These are phyloP conservation scores for Marasmius sp. DNA, from an alignment of 1,284 basidiomycete genomes.

Conservation along the genomic window DNA sequence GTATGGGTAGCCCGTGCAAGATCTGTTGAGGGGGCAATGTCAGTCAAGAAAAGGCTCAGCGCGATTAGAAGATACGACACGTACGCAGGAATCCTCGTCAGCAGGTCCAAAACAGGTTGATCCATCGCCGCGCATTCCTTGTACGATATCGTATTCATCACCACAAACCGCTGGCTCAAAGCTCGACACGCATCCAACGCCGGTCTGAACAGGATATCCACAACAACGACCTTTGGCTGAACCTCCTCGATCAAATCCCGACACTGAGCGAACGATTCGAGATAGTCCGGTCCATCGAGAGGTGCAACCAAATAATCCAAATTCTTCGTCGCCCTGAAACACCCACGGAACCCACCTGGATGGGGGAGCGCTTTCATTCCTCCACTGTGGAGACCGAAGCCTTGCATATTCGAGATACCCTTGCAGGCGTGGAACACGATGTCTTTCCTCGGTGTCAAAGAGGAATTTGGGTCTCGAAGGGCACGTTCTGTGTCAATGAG, in stretches of 20 bases:
- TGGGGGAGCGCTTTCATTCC: not conserved
- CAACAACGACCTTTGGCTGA: not conserved
- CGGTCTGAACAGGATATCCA: conserved; percentile 1
- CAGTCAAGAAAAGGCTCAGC: not conserved
- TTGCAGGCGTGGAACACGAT: conserved; percentile 1
- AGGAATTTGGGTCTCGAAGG: too few species aligned
- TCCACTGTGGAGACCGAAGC: not conserved
- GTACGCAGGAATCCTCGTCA: conserved; percentile 13
- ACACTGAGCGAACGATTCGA: not conserved
- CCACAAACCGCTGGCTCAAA: not conserved
- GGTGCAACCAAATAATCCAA: conserved; percentile 1
- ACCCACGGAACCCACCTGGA: conserved; percentile 4
- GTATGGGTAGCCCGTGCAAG: conserved; percentile 7
- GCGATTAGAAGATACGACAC: not conserved
- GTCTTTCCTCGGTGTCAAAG: not conserved
- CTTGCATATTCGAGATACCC: conserved; percentile 1
- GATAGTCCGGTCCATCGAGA: conserved; percentile 3
- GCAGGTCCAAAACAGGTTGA: conserved; percentile 1
- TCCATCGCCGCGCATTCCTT: conserved; percentile 6
- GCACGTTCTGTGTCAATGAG: not conserved
- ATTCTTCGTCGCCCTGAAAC: conserved; percentile 1
- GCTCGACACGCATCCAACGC: conserved; percentile 8
- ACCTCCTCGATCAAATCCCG: conserved; percentile 4
- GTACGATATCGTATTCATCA: conserved; percentile 9
- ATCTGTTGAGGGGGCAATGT: not conserved